Evolutionary conservation across 208 protist genomes (phyloP).

Genomic region (Leishmania mexicana): DNA sequence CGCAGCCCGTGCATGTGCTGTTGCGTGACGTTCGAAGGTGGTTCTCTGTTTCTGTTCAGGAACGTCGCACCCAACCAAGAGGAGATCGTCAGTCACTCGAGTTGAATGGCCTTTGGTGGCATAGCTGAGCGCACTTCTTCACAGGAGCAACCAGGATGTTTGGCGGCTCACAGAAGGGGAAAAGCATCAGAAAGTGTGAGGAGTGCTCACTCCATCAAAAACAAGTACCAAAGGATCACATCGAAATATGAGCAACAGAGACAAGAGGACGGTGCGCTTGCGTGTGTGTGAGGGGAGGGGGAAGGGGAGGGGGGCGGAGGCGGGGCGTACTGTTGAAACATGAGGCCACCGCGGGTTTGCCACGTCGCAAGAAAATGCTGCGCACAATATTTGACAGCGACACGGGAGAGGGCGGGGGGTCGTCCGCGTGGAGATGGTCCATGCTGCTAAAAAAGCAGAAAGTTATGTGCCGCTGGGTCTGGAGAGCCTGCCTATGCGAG

Average conservation of each 20-base stretch:
- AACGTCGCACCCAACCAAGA: neutral
- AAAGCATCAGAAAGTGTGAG: neutral
- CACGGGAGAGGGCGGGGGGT: neutral
- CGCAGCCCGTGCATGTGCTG: neutral
- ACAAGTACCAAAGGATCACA: neutral
- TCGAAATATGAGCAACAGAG: neutral
- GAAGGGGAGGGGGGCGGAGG: neutral
- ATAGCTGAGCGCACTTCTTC: neutral
- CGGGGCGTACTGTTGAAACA: neutral
- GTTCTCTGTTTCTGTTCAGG: neutral
- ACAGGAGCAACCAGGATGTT: neutral
- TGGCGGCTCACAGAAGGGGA: neutral
- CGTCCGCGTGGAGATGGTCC: neutral
- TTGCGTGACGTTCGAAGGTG: neutral
- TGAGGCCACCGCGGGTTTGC: neutral
- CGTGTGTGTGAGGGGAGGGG: neutral
- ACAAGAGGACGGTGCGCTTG: neutral
- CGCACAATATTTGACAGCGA: neutral
- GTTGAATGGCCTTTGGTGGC: neutral
- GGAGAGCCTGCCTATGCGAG: neutral
- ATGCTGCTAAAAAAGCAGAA: neutral
- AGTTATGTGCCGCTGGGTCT: neutral
- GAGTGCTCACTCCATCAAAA: neutral
- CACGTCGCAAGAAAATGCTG: neutral
- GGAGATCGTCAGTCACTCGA: neutral